A percentile compares a stretch with the other conserved stretches of the same genome.
Conservation (phyloP, 75 land plant genomes). For the Adiantum capillusveneris region DNA sequence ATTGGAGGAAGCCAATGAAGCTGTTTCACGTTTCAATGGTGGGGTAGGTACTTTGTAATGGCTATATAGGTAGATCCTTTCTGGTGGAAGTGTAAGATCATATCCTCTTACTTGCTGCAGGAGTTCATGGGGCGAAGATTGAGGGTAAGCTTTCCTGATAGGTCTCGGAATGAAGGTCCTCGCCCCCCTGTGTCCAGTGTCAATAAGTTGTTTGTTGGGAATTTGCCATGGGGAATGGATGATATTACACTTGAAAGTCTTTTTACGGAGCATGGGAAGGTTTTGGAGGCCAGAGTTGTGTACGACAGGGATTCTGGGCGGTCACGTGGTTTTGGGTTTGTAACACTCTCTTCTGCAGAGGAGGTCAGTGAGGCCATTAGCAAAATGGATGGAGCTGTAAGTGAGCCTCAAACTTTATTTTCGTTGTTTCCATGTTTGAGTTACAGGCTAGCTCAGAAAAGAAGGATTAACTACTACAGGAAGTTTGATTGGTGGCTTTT, state of each 20-base stretch:
- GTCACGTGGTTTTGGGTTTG: constrained; percentile 94
- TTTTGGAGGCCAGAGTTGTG: constrained; percentile 64
- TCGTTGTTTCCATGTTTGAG: no score
- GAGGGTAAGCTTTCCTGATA: constrained; percentile 2
- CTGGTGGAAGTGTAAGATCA: no score
- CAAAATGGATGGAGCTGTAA: constrained; percentile 77
- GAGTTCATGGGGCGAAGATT: constrained; percentile 2
- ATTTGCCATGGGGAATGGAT: constrained; percentile 81
- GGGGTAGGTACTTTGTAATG: constrained; percentile 46
- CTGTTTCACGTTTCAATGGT: constrained; percentile 54
- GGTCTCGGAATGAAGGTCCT: background rate
- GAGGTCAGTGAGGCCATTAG: constrained; percentile 71
- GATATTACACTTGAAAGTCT: constrained; percentile 46
- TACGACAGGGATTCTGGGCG: constrained; percentile 78
- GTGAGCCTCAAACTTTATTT: no score
- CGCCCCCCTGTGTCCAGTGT: background rate
- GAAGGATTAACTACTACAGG: no score
- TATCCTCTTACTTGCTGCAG: no score
- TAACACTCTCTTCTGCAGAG: constrained; percentile 47
- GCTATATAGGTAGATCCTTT: no score
- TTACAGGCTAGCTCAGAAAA: no score
- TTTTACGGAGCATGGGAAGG: constrained; percentile 84
- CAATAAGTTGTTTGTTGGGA: constrained; percentile 70
- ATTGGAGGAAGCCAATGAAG: constrained; percentile 46
- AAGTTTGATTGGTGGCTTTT: no score